Conservation (phyloP, 805 yeast species). For the Wickerhamiella kazuoi region DNA sequence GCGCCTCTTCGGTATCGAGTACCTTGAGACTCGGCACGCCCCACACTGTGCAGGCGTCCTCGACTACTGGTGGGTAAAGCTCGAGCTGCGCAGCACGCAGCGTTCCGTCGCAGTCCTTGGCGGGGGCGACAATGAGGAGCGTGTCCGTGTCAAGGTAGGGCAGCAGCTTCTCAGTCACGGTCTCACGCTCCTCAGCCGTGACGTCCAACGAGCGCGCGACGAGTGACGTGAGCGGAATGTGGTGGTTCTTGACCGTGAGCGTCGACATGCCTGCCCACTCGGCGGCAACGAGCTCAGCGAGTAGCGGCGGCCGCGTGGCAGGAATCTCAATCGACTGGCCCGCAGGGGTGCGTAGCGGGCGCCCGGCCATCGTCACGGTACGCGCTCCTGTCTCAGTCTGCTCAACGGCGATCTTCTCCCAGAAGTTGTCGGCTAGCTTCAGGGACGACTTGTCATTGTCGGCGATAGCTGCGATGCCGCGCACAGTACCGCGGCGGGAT, state of each 20-base stretch:
- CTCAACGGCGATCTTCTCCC: conserved; percentile 51
- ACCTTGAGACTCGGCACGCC: conserved; percentile 30
- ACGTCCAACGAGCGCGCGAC: conserved; percentile 78
- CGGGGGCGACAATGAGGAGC: conserved; percentile 67
- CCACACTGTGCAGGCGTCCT: conserved; percentile 43
- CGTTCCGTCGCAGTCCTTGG: conserved; percentile 62
- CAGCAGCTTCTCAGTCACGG: conserved; percentile 42
- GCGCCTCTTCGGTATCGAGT: conserved; percentile 68
- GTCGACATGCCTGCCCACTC: conserved; percentile 70
- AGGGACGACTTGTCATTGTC: neutral
- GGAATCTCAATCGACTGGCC: conserved; percentile 61
- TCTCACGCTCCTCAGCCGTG: conserved; percentile 34
- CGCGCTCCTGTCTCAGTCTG: conserved; percentile 20
- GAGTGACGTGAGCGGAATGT: conserved; percentile 74
- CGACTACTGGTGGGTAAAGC: conserved; percentile 56
- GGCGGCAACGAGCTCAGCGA: conserved; percentile 62
- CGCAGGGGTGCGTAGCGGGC: conserved; percentile 67
- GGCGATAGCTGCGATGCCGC: neutral
- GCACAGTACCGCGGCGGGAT: neutral
- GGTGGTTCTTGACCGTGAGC: conserved; percentile 51
- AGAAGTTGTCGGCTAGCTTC: conserved; percentile 34
- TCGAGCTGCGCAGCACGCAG: conserved; percentile 67
- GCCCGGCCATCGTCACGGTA: conserved; percentile 51
- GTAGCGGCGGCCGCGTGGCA: conserved; percentile 22
- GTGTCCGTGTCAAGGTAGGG: conserved; percentile 92